Conservation (phyloP, 192 early-diverging fungal genomes). For the Coemansia sp. region DNA sequence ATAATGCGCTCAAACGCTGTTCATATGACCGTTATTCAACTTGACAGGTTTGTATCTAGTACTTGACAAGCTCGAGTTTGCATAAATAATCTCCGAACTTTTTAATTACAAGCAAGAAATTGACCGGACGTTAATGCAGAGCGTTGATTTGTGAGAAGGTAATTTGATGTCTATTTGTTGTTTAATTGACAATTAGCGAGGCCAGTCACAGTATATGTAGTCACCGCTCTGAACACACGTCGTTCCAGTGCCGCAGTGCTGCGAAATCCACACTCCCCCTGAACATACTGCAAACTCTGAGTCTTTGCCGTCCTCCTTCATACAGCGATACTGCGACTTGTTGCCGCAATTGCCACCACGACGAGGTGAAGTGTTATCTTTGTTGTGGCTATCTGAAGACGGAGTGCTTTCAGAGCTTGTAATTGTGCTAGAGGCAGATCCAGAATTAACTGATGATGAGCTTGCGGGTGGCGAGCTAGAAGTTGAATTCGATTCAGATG, state of each 20-base stretch:
- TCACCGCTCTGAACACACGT: constrained; percentile 38
- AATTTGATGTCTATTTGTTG: too few species aligned
- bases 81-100: background rate
- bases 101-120: background rate
- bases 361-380: constrained; percentile 2
- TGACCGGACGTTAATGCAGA: too few species aligned
- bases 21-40: background rate
- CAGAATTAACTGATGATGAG: background rate
- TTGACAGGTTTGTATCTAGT: background rate
- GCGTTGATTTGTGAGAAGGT: too few species aligned
- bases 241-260: constrained; percentile 39
- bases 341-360: constrained; percentile 21
- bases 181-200: constrained; percentile 19
- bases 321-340: constrained; percentile 24
- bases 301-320: constrained; percentile 20
- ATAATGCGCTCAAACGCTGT: background rate
- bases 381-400: background rate
- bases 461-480: background rate
- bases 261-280: constrained; percentile 32
- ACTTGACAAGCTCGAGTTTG: background rate
- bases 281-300: constrained; percentile 30
- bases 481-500: background rate
- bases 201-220: constrained; percentile 42
- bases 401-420: constrained; percentile 2
- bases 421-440: background rate